Base-by-base conservation (phyloP, 1,284 basidiomycete species). In the Ustilago sp. region DNA sequence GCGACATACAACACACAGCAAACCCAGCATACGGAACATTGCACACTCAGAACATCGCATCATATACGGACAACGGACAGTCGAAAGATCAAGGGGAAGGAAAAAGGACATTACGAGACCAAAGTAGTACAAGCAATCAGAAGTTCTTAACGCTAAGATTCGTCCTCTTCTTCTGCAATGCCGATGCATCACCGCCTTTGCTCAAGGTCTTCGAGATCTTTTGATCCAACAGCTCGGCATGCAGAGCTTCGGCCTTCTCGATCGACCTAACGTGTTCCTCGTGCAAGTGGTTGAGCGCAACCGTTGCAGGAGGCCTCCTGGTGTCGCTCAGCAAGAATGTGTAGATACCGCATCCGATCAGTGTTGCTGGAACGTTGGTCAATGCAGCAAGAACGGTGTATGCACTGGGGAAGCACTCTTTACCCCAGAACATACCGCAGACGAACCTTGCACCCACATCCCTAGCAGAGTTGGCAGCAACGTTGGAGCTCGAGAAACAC, bases 271-370 rank as follows among this genome's bases (percentile, higher is more conserved):
- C 58, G 47, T 79, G 74, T 50, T 80, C 71, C 48, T 67, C 69
- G 57, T 74, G 68, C 57, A 74, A 31, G 67, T 79, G 66, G 60
- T 53, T 54, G 51, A 79, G 71, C 8, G 64, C 36, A 11, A 80
- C 72, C n/a, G 54, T 41, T 0, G 79, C 76, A 12, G 79, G 68
- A 13, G 80, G 80, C 9, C 80, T 60, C 9, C 80, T 62, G 12
- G 77, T 80, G 72, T 82, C 79, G 32, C 58, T 61, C 48, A 82
- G 68, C 70, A 82, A 72, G 77, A 80, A 82, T 31, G 80, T 82
- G 77, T 82, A 81, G 59, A 82, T 74, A 9, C 52, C 68, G 45
- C 61, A 59, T 9, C 74, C 80, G 32, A 80, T 32, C n/a, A 82
- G 32, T 0, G 80, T 80, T 4, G 77, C 79, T 0, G 75, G 76